Evolutionary conservation across 208 protist species (phyloP).

Genomic region (Leishmania braziliensis): DNA sequence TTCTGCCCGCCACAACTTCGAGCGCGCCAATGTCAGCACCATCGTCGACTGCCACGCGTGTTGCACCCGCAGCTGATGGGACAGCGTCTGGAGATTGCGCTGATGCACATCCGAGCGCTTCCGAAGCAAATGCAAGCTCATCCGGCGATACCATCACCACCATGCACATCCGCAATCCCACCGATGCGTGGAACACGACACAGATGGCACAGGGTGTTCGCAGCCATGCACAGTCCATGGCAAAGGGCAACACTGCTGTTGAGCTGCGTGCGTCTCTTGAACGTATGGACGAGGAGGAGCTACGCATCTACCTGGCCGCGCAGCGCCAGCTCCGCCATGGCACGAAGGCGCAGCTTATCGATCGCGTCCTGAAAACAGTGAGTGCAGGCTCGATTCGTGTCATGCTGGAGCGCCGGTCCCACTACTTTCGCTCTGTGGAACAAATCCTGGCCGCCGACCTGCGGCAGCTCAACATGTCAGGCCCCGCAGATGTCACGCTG

Average conservation of each 20-base stretch:
- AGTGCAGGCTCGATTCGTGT: constrained; percentile 56
- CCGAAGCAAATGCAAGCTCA: neutral
- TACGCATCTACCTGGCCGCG: constrained; percentile 87
- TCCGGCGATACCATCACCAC: constrained; percentile 25
- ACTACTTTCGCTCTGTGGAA: constrained; percentile 90
- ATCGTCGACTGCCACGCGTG: neutral
- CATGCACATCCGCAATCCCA: constrained; percentile 84
- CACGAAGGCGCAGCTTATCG: constrained; percentile 65
- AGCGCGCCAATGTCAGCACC: constrained; percentile 1
- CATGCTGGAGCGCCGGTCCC: constrained; percentile 77
- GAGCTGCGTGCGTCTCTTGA: constrained; percentile 49
- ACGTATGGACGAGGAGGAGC: constrained; percentile 84
- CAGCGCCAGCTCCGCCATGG: constrained; percentile 88
- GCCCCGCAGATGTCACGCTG: neutral
- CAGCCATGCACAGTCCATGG: constrained; percentile 20
- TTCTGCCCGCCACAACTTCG: constrained; percentile 39
- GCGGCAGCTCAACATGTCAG: constrained; percentile 40
- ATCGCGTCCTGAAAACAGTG: constrained; percentile 69
- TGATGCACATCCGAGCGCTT: neutral
- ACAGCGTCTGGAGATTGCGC: constrained; percentile 1
- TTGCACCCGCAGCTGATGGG: neutral
- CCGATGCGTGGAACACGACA: constrained; percentile 78
- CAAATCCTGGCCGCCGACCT: constrained; percentile 76
- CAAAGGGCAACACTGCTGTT: constrained; percentile 34
- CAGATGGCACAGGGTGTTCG: constrained; percentile 64